A percentile compares a stretch with the other conserved stretches of the same genome.
These are phyloP conservation scores for Fusarium haematococcum DNA, from an alignment of 2,329 filamentous ascomycete species.

Conservation along the genomic window DNA sequence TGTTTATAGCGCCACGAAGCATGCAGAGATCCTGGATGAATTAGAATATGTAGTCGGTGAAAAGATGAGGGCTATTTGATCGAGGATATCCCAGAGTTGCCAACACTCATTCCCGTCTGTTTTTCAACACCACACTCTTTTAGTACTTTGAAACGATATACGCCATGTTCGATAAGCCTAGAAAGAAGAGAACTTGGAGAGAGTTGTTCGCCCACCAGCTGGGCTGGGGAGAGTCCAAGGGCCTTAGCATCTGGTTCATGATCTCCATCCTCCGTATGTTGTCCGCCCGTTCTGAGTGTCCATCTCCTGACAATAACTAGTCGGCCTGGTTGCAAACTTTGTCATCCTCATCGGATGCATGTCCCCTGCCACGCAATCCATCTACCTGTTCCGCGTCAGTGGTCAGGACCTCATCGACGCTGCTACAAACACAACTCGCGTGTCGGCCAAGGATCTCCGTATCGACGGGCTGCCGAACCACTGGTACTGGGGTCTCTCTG, in stretches of 20 bases:
- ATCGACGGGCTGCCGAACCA: slow-evolving; percentile 21
- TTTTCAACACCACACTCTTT: neutral
- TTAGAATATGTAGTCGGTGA: neutral
- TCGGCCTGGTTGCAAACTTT: slow-evolving; percentile 25
- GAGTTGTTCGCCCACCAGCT: slow-evolving; percentile 13
- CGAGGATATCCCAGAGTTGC: neutral
- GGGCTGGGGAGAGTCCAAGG: slow-evolving; percentile 23
- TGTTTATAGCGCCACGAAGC: neutral
- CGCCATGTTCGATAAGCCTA: neutral
- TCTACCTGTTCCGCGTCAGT: slow-evolving; percentile 32
- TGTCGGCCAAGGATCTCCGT: slow-evolving; percentile 5
- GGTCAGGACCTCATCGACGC: slow-evolving; percentile 20
- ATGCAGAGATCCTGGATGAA: neutral
- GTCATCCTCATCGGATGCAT: slow-evolving; percentile 23
- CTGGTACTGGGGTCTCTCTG: slow-evolving; percentile 34
- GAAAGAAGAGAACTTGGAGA: slow-evolving; percentile 1
- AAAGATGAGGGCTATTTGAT: neutral
- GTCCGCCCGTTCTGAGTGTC: neutral
- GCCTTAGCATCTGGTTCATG: slow-evolving; percentile 27
- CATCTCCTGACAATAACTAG: neutral
- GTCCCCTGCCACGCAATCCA: slow-evolving; percentile 10
- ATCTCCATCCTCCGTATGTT: slow-evolving; percentile 19
- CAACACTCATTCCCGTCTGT: neutral
- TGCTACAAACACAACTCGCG: slow-evolving; percentile 11
- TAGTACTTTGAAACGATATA: neutral